Percentiles rank a stretch among this genome's conserved stretches.
These are phyloP conservation scores for Solanum hybrid DNA, from an alignment of 305 asterid genomes.

Conservation along the genomic window DNA sequence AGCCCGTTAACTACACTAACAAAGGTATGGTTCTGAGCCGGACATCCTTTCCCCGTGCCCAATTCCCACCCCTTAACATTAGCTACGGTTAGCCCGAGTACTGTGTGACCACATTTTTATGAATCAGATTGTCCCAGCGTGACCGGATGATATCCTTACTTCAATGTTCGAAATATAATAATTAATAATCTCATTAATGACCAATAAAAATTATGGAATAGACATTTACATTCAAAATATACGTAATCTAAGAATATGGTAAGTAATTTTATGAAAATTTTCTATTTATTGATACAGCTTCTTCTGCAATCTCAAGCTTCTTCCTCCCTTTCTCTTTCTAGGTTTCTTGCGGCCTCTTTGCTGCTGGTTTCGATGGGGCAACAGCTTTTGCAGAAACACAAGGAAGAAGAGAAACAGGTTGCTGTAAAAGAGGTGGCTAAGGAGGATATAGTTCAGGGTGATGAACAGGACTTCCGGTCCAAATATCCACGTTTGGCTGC, in stretches of 20 bases:
- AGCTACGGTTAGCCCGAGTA: neutral
- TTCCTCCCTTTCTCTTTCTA: neutral
- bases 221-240: neutral
- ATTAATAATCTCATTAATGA: neutral
- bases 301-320: neutral
- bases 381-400: neutral
- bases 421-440: neutral
- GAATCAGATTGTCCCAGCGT: neutral
- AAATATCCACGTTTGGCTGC: slow-evolving; percentile 27
- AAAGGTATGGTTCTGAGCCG: neutral
- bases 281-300: neutral
- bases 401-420: slow-evolving; percentile 5
- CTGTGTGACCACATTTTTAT: neutral
- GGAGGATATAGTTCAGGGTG: slow-evolving; percentile 7
- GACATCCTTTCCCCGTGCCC: neutral
- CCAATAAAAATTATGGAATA: neutral
- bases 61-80: neutral
- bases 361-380: neutral
- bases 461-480: slow-evolving; percentile 15
- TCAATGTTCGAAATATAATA: neutral
- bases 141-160: neutral
- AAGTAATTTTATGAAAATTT: neutral
- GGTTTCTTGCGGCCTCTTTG: neutral
- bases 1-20: neutral
- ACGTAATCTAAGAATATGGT: neutral